phyloP scores from a whole-genome alignment of 2,329 filamentous ascomycete species.

The Fonsecaea pedrosoi region DNA sequence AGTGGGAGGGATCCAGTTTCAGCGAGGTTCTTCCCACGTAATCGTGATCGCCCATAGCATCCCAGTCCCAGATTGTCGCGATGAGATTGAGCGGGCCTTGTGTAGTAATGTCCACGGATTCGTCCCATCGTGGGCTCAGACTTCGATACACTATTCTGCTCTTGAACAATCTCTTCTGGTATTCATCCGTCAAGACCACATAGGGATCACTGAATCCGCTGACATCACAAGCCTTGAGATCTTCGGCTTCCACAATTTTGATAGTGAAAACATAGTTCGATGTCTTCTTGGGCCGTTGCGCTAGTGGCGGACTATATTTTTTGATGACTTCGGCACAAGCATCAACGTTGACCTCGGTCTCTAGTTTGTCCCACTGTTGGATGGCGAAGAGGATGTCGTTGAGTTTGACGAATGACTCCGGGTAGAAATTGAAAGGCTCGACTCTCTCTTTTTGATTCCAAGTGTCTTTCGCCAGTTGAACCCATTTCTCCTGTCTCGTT shows the following conservation, averaged over 20 bases:
- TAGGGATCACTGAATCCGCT: slow-evolving; percentile 95
- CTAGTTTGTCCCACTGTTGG: slow-evolving; percentile 86
- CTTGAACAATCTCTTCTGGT: slow-evolving; percentile 94
- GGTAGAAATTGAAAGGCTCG: slow-evolving; percentile 89
- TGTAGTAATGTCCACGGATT: slow-evolving; percentile 94
- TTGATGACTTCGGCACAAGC: slow-evolving; percentile 83
- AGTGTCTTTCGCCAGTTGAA: slow-evolving; percentile 91
- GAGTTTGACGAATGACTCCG: slow-evolving; percentile 90
- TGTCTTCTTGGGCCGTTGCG: slow-evolving; percentile 70
- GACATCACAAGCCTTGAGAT: slow-evolving; percentile 96
- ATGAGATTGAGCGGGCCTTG: slow-evolving; percentile 91
- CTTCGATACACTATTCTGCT: slow-evolving; percentile 89
- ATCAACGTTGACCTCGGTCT: slow-evolving; percentile 89
- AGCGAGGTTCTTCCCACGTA: slow-evolving; percentile 96
- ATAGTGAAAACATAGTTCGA: slow-evolving; percentile 97
- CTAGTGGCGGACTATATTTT: slow-evolving; percentile 72
- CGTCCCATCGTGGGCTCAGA: slow-evolving; percentile 95
- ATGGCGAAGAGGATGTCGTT: slow-evolving; percentile 98
- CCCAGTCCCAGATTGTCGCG: slow-evolving; percentile 97
- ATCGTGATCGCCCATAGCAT: slow-evolving; percentile 95
- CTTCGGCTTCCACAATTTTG: slow-evolving; percentile 97
- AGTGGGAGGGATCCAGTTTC: slow-evolving; percentile 97
- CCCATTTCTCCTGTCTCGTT: slow-evolving; percentile 88
- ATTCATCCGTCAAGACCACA: slow-evolving; percentile 94
- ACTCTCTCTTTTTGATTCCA: slow-evolving; percentile 91